Evolutionary conservation across 768 basidiomycete species (phyloP).

Genomic region (Russula compacta): DNA sequence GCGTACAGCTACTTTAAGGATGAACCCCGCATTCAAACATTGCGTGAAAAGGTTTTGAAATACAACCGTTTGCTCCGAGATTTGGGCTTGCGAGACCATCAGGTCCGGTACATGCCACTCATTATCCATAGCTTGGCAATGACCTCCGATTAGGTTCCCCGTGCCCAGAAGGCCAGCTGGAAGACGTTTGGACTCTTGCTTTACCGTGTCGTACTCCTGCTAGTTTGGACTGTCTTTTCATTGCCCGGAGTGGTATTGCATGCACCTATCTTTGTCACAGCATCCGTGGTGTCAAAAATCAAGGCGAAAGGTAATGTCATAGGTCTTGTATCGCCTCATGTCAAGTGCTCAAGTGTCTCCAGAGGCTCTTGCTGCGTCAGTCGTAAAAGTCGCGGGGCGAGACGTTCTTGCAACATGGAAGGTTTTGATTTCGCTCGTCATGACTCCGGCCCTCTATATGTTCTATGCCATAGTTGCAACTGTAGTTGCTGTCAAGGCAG

Average conservation of each 20-base stretch:
- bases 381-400: slow-evolving; percentile 86
- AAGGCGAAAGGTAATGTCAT: slow-evolving; percentile 70
- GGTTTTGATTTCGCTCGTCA: slow-evolving; percentile 81
- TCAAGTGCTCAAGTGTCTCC: slow-evolving; percentile 4
- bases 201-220: slow-evolving; percentile 71
- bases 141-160: slow-evolving; percentile 53
- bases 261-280: slow-evolving; percentile 85
- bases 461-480: slow-evolving; percentile 80
- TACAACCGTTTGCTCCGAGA: slow-evolving; percentile 86
- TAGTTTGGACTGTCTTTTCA: slow-evolving; percentile 74
- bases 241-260: slow-evolving; percentile 87
- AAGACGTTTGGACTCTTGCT: slow-evolving; percentile 74
- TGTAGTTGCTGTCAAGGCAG: slow-evolving; percentile 57
- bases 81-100: slow-evolving; percentile 88
- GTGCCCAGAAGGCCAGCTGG: slow-evolving; percentile 77
- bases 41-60: slow-evolving; percentile 70
- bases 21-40: slow-evolving; percentile 75
- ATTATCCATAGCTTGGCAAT: slow-evolving; percentile 1
- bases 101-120: slow-evolving; percentile 37
- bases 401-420: slow-evolving; percentile 98
- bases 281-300: slow-evolving; percentile 72
- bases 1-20: slow-evolving; percentile 89
- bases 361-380: slow-evolving; percentile 94
- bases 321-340: background rate
- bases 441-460: slow-evolving; percentile 77